Evolutionary conservation across 768 basidiomycete genomes (phyloP).

Genomic region (Amanita polypyramis): DNA sequence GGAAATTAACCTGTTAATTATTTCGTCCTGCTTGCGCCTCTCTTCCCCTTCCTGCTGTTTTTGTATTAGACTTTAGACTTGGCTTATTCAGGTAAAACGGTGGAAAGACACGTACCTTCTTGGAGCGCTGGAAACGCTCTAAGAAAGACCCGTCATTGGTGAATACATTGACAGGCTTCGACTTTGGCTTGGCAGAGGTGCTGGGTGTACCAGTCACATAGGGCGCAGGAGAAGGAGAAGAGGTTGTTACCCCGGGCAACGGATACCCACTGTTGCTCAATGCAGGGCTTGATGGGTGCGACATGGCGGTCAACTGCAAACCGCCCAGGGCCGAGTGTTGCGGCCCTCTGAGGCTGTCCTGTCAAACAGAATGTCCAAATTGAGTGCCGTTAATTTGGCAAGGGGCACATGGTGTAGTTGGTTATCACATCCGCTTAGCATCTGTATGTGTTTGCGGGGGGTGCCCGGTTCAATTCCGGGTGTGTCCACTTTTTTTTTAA

Average conservation of each 20-base stretch:
- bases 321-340: not conserved
- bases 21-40: conserved; percentile 42
- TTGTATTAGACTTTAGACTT: conserved; percentile 6
- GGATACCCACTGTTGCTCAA: not conserved
- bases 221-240: conserved; percentile 1
- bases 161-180: conserved; percentile 43
- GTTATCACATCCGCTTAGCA: conserved; percentile 11
- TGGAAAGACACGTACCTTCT: conserved; percentile 29
- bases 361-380: too few relatives aligned
- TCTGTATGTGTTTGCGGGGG: conserved; percentile 3
- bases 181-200: conserved; percentile 26
- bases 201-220: not conserved
- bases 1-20: conserved; percentile 32
- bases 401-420: conserved; percentile 11
- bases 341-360: not conserved
- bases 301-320: not conserved
- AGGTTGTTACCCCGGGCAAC: not conserved
- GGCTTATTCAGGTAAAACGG: not conserved
- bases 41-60: conserved; percentile 43
- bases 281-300: not conserved
- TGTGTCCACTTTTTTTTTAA: conserved; percentile 9
- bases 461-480: conserved; percentile 12
- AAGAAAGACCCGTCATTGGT: conserved; percentile 63
- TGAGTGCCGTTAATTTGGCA: rapidly evolving
- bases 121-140: conserved; percentile 48